Evolutionary conservation across 208 protist genomes (phyloP), one percentile per base, ranked within the genome.

Genomic region (Porcisia deanei): DNA sequence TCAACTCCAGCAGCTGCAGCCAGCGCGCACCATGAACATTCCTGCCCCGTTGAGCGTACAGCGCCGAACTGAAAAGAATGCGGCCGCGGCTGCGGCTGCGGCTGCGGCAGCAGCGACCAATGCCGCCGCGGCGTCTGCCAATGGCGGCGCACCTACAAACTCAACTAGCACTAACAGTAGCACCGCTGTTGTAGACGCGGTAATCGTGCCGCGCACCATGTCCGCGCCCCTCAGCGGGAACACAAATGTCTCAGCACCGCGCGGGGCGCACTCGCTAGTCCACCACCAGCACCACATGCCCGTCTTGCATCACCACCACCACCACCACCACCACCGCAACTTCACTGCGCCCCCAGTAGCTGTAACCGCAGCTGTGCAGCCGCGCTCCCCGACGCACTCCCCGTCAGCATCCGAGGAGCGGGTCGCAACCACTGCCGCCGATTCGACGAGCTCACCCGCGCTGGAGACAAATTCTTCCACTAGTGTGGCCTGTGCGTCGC

Each of bases 201-300:
- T 30, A 22, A 12, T 57, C 7, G n/a, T 54, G 2, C 43, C 41
- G 45, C 71, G 71, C 58, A 66, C 14, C 71, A 55, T 57, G n/a
- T 65, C 71, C 14, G 58, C 30, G 20, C 10, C 71, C 41, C 16
- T 66, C 14, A 6, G 55, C n/a, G 34, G 39, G 37, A 22, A 25
- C 37, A 43, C 72, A 47, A 34, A 49, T 7, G 58, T 81, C 9
- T 58, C 78, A 30, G 78, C 71, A 10, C 65, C 55, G n/a, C 78
- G 78, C 59, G 66, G 66, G 22, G 45, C 59, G 41, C 78, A 77
- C 59, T 53, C 73, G 16, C 59, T 58, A 10, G 59, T 61, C 14
- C 80, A 80, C 49, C 81, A 80, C 61, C 58, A 83, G 49, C 82
- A 84, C 37, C 77, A 84, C 74, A 59, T 82, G 58, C 71, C 64